Evolutionary conservation across 805 yeast genomes (phyloP), one percentile per base, ranked within the genome.

Genomic region (Saccharomyces mikatae): DNA sequence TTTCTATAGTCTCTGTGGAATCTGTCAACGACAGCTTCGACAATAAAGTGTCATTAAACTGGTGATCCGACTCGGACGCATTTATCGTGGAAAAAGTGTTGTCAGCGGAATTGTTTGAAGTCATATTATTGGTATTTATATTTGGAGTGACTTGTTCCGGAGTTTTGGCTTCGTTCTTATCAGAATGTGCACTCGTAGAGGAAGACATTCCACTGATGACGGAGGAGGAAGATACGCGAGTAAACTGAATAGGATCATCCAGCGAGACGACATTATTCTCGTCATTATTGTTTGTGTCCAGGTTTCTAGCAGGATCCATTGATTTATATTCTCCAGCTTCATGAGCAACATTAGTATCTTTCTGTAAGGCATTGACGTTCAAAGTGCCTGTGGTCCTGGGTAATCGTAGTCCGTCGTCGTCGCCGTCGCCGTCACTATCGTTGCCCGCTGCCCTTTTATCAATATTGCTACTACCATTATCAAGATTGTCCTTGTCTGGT

Each of bases 371-470:
- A 36, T 71, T 76, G 51, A 80, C 80, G 51, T 76, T 71, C 53
- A 74, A 64, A 0, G 79, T 73, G 2, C 77, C 82, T 0, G 79
- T 77, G 58, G 73, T 67, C 29, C 81, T 65, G 6, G 81, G 82
- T 17, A 76, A 58, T 51, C 46, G 32, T n/a, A 21, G 6, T 51
- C 36, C 28, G 21, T 31, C 44, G 17, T 30, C 8, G 30, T 6
- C 27, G 24, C 10, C 24, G n/a, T 27, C 27, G 27, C 47, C 41
- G 21, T 32, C 28, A 21, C 22, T 17, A 32, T 26, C 5, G 9
- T 21, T 9, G n/a, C 28, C 44, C 13, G 21, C 5, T 9, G 41
- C 21, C 41, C 31, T 9, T 29, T 32, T n/a, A 14, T 32, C 21
- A 14, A 6, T 14, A 32, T 32, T 32, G 41, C 41, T 32, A 9